A percentile compares a stretch with the other conserved stretches of the same genome.
Conservation (phyloP, 2,329 filamentous ascomycete genomes). For the Trichoderma brevicompactum region DNA sequence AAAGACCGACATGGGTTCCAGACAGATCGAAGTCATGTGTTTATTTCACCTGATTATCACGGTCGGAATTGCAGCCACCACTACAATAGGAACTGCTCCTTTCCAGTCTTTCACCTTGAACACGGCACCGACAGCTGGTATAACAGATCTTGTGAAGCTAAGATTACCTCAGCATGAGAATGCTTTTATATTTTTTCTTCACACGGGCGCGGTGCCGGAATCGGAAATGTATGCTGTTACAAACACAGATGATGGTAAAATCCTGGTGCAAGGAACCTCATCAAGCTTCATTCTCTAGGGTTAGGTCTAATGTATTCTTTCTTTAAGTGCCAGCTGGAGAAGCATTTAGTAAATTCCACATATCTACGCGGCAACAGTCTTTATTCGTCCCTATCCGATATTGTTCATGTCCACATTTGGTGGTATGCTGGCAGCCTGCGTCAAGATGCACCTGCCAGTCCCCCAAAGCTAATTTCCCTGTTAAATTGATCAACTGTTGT, state of each 20-base stretch:
- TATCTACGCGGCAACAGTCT: background rate
- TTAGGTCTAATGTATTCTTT: background rate
- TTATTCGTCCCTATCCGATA: background rate
- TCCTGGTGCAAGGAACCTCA: constrained; percentile 29
- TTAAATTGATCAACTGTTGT: background rate
- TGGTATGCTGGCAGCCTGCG: background rate
- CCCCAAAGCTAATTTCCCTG: background rate
- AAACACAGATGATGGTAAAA: constrained; percentile 26
- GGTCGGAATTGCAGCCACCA: background rate
- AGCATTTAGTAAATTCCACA: background rate
- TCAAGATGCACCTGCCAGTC: background rate
- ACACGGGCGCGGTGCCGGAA: no score
- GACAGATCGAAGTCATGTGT: background rate
- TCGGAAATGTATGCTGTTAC: constrained; percentile 29
- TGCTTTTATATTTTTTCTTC: constrained; percentile 27
- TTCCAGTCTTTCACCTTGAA: background rate
- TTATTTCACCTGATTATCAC: background rate
- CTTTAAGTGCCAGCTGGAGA: no score
- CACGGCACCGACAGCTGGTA: constrained; percentile 1
- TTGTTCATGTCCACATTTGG: background rate
- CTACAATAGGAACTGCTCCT: no score
- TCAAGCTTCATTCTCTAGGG: constrained; percentile 29
- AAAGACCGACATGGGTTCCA: no score
- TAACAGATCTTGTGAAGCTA: constrained; percentile 29
- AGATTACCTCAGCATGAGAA: constrained; percentile 30